Evolutionary conservation across 176 grass and related monocot genomes (phyloP), one percentile per base, ranked within the genome.

Genomic region (Thalia dealbata): DNA sequence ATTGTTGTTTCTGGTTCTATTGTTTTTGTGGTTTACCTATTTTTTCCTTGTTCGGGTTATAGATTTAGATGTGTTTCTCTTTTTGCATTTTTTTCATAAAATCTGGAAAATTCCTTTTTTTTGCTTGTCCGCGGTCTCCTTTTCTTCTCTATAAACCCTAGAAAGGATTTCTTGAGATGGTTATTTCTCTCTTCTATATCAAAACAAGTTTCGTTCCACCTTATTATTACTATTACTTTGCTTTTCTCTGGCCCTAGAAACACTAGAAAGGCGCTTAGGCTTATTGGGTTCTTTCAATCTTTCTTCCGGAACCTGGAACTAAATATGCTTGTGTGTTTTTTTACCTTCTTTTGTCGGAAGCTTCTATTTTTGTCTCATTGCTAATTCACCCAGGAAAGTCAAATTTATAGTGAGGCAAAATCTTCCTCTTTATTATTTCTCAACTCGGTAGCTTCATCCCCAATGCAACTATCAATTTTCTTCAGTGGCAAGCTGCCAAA

Each of bases 121-220:
- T 58, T 58, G 54, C 71, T 38, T 38, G 2, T 14, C 51, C 27
- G 8, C 0, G 3, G 19, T 58, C 21, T 56, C n/a, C 3, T n/a
- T 58, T 58, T n/a, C 19, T 58, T 58, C 54, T 58, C 6, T 58
- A 6, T 68, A 45, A 45, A 68, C 19, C 64, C 65, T 68, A 68
- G 65, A 68, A 68, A 68, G 35, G 38, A 1, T 14, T 16, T 19
- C 54, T n/a, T 58, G 54, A 3, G 7, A n/a, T 4, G 54, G 54
- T n/a, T 58, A 4, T 58, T 58, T 58, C 15, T 7, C 7, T 58
- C 15, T 58, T 58, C 32, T 38, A 2, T 4, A 38, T 38, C 32
- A 38, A 38, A 2, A 38, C 4, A 38, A 38, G 32, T 38, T 38
- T 38, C 4, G 32, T 1, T 38, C 4, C 3, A 38, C 32, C 1